Base-by-base conservation (phyloP, 2,329 filamentous ascomycete genomes). In the Monilinia aucupariae region DNA sequence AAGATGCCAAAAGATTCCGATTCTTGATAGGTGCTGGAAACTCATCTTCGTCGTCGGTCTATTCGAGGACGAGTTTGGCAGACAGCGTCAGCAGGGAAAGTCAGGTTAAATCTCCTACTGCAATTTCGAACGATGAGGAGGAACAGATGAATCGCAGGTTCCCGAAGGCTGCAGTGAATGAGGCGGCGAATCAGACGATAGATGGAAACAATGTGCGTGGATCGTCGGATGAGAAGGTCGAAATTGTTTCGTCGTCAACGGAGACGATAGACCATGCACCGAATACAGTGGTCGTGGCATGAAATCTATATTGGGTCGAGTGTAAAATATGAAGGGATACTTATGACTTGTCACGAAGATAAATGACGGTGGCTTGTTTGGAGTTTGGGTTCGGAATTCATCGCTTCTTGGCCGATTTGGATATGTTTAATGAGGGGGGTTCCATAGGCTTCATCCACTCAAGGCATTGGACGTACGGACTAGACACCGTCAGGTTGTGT, bases 11-110 rank as follows among this genome's bases (percentile, higher is more conserved):
- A 30, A 64, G 63, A 41, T 68, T 68, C 32, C 62, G 65, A 30
- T 62, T 68, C 12, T 43, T 68, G 8, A 43, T 67, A 39, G 55
- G 62, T 47, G 66, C 67, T 22, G 53, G 52, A n/a, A 59, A 56
- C 15, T 48, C 51, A 0, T 58, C 60, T 13, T 49, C 52, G 12
- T 56, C 41, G 3, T 58, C 52, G 9, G 47, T 62, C 20, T 62
- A 62, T 22, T 62, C 60, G 22, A 30, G 52, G 22, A 22, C 39
- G 8, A 62, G 60, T 50, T 41, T 62, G 43, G 53, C 60, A 17
- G 53, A 56, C 32, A 59, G 52, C 13, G 53, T 62, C 15, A 54
- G 30, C 32, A 34, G 60, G 15, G 60, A 62, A 50, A 39, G 43
- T 7, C 22, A 43, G 20, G 22, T 34, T 17, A 61, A 55, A 15